Conservation (phyloP, 495 filamentous ascomycete genomes). For the Parachaetomium inaequale region DNA sequence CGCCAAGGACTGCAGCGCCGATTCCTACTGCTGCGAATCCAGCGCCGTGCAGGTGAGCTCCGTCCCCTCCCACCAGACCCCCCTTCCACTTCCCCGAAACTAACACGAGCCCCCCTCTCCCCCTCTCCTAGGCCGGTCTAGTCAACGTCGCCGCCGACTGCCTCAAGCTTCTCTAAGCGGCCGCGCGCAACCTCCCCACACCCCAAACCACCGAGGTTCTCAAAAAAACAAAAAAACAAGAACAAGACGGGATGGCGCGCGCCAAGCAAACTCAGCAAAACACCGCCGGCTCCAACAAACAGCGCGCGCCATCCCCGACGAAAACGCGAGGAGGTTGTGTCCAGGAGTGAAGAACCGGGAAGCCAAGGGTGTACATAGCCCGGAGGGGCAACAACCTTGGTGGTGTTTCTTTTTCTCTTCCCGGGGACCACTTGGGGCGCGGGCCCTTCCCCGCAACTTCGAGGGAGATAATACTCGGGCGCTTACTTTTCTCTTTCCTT, state of each 20-base stretch:
- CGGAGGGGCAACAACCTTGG: neutral
- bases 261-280: neutral
- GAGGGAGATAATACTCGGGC: neutral
- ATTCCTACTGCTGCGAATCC: conserved; percentile 14
- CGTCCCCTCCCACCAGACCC: neutral
- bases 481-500: neutral
- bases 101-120: neutral
- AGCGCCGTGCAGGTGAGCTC: conserved; percentile 1
- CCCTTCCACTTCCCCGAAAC: neutral
- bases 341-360: neutral
- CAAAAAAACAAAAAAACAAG: neutral
- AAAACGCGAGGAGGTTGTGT: neutral
- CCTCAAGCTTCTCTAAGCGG: conserved; percentile 7
- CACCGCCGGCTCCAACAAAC: neutral
- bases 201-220: neutral
- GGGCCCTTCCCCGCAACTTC: neutral
- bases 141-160: conserved; percentile 14
- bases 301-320: neutral
- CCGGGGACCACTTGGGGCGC: neutral
- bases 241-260: neutral
- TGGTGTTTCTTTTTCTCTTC: neutral
- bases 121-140: neutral
- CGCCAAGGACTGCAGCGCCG: neutral
- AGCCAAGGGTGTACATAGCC: neutral
- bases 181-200: neutral